These are phyloP conservation scores for Pyrenophora graminea DNA, from an alignment of 2,329 filamentous ascomycete species.

Conservation along the genomic window DNA sequence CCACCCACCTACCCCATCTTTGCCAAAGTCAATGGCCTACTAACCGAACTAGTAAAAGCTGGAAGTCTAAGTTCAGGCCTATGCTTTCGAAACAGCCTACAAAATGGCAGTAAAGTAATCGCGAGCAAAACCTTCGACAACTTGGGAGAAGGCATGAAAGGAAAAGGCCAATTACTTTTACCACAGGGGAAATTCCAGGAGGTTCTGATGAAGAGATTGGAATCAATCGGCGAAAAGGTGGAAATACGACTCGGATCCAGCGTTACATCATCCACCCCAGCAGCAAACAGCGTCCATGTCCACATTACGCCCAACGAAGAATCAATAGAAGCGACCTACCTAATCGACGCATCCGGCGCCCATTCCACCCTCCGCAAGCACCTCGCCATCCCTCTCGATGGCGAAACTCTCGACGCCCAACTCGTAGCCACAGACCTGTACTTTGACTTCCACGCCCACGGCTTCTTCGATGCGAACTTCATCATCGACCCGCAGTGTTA, in stretches of 20 bases:
- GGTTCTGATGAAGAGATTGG: constrained; percentile 29
- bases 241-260: constrained; percentile 28
- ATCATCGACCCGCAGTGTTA: constrained; percentile 46
- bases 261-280: constrained; percentile 21
- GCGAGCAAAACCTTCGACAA: constrained; percentile 33
- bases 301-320: constrained; percentile 7
- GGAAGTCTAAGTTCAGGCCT: constrained; percentile 31
- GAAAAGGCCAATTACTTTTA: constrained; percentile 32
- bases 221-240: constrained; percentile 7
- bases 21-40: constrained; percentile 40
- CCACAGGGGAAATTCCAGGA: constrained; percentile 41
- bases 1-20: constrained; percentile 49
- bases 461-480: constrained; percentile 50
- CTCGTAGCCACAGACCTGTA: constrained; percentile 47
- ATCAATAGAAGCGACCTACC: constrained; percentile 29
- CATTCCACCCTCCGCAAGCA: constrained; percentile 28
- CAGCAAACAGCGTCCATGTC: constrained; percentile 12
- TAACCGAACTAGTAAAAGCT: constrained; percentile 40
- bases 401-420: constrained; percentile 43
- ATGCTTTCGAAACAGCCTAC: constrained; percentile 35
- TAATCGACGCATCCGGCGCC: constrained; percentile 41
- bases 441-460: constrained; percentile 44
- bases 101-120: constrained; percentile 32
- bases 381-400: constrained; percentile 29
- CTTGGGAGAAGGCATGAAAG: constrained; percentile 25